phyloP scores from a whole-genome alignment of 306 rosid genomes.

The Cicer arietinum region DNA sequence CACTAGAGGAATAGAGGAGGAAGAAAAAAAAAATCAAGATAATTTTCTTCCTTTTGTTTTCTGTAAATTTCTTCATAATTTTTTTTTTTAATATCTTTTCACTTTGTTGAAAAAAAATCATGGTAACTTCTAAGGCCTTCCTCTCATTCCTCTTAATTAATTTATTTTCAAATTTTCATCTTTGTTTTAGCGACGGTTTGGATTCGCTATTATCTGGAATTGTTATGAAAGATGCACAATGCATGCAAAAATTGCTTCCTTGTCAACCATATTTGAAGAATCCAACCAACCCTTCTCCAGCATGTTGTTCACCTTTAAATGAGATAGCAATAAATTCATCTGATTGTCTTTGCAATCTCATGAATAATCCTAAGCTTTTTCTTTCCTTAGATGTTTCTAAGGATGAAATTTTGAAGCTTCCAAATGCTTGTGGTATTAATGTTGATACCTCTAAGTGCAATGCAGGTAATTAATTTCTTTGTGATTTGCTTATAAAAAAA shows the following conservation, averaged over 20 bases:
- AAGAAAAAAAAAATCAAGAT: neutral
- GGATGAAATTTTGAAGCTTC: constrained; percentile 56
- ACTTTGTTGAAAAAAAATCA: neutral
- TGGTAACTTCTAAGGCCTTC: constrained; percentile 33
- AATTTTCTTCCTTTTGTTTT: neutral
- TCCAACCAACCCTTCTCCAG: constrained; percentile 33
- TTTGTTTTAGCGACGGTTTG: constrained; percentile 8
- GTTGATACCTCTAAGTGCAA: constrained; percentile 52
- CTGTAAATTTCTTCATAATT: neutral
- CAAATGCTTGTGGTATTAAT: constrained; percentile 54
- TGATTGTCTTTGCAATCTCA: constrained; percentile 58
- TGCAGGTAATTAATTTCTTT: constrained; percentile 35
- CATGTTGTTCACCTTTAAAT: constrained; percentile 58
- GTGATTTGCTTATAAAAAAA: neutral
- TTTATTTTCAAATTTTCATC: constrained; percentile 33
- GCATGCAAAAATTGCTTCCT: constrained; percentile 63
- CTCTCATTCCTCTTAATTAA: constrained; percentile 26
- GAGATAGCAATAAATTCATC: constrained; percentile 21
- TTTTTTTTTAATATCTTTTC: neutral
- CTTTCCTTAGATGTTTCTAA: constrained; percentile 39
- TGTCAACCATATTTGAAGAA: constrained; percentile 52
- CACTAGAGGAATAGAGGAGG: constrained; percentile 20
- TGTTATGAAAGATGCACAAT: constrained; percentile 32
- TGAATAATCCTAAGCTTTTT: constrained; percentile 36
- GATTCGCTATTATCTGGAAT: constrained; percentile 8